Evolutionary conservation across 2,329 filamentous ascomycete genomes (phyloP).

Genomic region (Fusarium sp.): DNA sequence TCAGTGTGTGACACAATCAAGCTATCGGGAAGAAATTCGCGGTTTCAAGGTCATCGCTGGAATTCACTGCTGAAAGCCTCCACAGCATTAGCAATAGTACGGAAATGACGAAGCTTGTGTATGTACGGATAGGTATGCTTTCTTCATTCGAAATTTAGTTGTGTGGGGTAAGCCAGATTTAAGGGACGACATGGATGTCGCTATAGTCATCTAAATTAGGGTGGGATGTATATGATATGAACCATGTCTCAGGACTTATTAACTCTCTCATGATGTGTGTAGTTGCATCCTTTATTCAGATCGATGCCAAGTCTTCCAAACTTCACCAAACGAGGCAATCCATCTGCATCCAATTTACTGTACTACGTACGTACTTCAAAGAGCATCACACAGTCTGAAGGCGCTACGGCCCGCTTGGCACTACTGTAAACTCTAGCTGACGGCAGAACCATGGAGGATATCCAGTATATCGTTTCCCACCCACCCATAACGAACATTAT

Average conservation of each 20-base stretch:
- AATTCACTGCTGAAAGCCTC: not conserved
- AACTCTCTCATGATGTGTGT: not conserved
- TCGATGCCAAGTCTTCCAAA: not conserved
- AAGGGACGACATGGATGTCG: not conserved
- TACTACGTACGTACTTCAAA: not conserved
- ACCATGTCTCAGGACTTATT: not conserved
- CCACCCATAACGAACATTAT: not conserved
- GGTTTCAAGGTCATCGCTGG: not conserved
- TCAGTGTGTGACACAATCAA: slow-evolving; percentile 1
- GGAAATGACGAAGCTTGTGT: slow-evolving; percentile 24
- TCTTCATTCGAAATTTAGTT: not conserved
- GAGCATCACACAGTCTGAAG: slow-evolving; percentile 3
- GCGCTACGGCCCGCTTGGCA: slow-evolving; percentile 27
- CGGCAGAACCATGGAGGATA: slow-evolving; percentile 5
- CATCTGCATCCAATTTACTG: not conserved
- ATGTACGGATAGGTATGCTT: not conserved
- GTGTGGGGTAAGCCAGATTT: slow-evolving; percentile 10
- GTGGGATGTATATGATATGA: not conserved
- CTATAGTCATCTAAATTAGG: not conserved
- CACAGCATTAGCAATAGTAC: not conserved
- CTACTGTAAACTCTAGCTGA: slow-evolving; percentile 24
- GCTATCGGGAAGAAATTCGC: not conserved
- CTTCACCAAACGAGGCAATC: slow-evolving; percentile 6
- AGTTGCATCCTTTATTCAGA: not conserved
- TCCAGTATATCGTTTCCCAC: not conserved